Conservation (phyloP, 371 early-diverging fungal genomes). For the Zychaea mexicana region DNA sequence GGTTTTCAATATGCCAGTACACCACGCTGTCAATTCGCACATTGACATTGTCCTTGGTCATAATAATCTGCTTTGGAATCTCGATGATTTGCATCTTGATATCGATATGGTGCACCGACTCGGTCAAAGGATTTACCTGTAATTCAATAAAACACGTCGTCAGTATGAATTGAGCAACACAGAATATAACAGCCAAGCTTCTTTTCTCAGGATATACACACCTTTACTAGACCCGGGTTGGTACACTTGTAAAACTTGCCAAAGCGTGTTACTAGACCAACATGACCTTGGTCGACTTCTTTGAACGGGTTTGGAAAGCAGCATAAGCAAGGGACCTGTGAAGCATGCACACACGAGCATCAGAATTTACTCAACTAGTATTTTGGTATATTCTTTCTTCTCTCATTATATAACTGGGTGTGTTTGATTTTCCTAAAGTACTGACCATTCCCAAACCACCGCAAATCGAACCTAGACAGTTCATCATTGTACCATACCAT, state of each 20-base stretch:
- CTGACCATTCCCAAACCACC: constrained; percentile 52
- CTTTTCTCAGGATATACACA: no score
- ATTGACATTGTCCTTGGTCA: constrained; percentile 89
- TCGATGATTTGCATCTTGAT: constrained; percentile 77
- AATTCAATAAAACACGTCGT: no score
- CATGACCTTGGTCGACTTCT: constrained; percentile 66
- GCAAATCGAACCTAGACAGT: constrained; percentile 40
- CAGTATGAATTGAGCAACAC: no score
- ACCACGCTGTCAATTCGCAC: constrained; percentile 84
- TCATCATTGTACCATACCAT: constrained; percentile 55
- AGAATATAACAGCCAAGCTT: no score
- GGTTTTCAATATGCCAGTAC: constrained; percentile 85
- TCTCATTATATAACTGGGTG: no score
- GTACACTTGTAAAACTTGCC: constrained; percentile 88
- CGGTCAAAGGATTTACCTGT: constrained; percentile 75
- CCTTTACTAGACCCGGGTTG: constrained; percentile 83
- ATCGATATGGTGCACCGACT: constrained; percentile 64
- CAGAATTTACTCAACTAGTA: no score
- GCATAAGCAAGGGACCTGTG: constrained; percentile 36
- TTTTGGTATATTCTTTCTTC: no score
- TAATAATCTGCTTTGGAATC: constrained; percentile 81
- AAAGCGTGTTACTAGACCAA: constrained; percentile 80
- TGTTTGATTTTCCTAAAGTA: no score
- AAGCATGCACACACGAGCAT: no score
- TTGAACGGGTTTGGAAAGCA: constrained; percentile 84